Percentiles rank a stretch among this genome's conserved stretches.
These are phyloP conservation scores for Fallopia convolvulus DNA, from an alignment of 148 eudicot genomes.

Conservation along the genomic window DNA sequence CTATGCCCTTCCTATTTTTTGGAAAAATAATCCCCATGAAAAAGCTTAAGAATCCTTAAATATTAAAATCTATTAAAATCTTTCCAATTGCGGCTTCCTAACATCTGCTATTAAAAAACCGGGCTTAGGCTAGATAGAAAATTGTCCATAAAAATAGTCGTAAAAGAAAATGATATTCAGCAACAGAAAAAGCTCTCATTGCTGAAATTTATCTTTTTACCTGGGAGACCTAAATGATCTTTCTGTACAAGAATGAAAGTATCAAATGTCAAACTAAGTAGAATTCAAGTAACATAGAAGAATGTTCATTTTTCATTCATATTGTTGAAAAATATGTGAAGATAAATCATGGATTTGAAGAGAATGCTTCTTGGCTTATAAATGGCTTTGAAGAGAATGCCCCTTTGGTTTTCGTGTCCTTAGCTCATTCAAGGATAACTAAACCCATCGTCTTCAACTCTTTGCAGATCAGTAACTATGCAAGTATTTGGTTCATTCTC, in stretches of 20 bases:
- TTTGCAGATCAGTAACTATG: slow-evolving; percentile 67
- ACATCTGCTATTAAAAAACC: no score
- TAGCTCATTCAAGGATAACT: not conserved
- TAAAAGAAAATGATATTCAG: not conserved
- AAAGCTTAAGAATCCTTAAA: no score
- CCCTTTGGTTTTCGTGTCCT: not conserved
- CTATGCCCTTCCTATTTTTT: no score
- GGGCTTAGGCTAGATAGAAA: no score
- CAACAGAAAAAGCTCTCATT: not conserved
- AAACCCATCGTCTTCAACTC: not conserved
- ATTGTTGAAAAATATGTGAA: not conserved
- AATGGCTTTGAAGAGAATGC: not conserved
- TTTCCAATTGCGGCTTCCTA: no score
- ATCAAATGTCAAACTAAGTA: not conserved
- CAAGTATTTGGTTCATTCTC: slow-evolving; percentile 58
- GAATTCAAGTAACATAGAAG: not conserved
- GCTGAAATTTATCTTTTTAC: not conserved
- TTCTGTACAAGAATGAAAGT: not conserved
- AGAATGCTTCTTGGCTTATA: not conserved
- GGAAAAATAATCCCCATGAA: no score
- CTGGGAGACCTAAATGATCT: not conserved
- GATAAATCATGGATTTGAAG: not conserved
- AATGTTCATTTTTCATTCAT: not conserved
- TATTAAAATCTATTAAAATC: no score
- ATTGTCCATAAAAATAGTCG: not conserved